phyloP scores from a whole-genome alignment of 208 protist species.

The Novymonas esmeraldas region DNA sequence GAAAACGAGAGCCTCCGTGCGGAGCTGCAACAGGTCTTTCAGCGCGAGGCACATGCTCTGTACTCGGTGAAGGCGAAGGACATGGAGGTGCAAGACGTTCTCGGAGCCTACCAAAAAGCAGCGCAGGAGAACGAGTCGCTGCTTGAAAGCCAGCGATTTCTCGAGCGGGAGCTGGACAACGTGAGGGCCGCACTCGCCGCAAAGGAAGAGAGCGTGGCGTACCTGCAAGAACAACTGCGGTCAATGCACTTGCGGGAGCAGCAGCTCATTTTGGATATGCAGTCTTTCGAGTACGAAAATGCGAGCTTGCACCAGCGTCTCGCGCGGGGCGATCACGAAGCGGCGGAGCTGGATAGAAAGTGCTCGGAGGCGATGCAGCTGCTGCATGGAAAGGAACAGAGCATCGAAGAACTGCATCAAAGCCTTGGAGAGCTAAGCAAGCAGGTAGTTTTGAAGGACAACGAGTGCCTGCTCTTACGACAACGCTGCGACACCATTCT shows the following conservation, averaged over 20 bases:
- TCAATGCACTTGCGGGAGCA: slow-evolving; percentile 77
- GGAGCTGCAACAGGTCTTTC: slow-evolving; percentile 56
- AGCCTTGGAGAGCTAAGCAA: slow-evolving; percentile 81
- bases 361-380: slow-evolving; percentile 60
- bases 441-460: slow-evolving; percentile 79
- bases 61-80: slow-evolving; percentile 81
- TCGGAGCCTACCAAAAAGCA: slow-evolving; percentile 74
- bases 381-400: slow-evolving; percentile 54
- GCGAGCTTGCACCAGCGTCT: slow-evolving; percentile 70
- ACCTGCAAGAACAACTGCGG: slow-evolving; percentile 76
- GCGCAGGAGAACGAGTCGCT: slow-evolving; percentile 65
- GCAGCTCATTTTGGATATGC: slow-evolving; percentile 77
- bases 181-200: slow-evolving; percentile 61
- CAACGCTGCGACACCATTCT: slow-evolving; percentile 61
- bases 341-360: slow-evolving; percentile 43
- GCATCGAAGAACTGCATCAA: slow-evolving; percentile 78
- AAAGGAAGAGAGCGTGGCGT: slow-evolving; percentile 75
- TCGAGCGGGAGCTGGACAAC: slow-evolving; percentile 79
- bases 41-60: slow-evolving; percentile 53
- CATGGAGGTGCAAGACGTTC: slow-evolving; percentile 70
- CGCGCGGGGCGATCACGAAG: slow-evolving; percentile 46
- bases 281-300: slow-evolving; percentile 84
- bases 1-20: slow-evolving; percentile 73
- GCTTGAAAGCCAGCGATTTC: slow-evolving; percentile 48
- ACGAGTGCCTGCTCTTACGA: slow-evolving; percentile 73